Base-by-base conservation (phyloP, 768 basidiomycete genomes). In the Lenzites betulinus region DNA sequence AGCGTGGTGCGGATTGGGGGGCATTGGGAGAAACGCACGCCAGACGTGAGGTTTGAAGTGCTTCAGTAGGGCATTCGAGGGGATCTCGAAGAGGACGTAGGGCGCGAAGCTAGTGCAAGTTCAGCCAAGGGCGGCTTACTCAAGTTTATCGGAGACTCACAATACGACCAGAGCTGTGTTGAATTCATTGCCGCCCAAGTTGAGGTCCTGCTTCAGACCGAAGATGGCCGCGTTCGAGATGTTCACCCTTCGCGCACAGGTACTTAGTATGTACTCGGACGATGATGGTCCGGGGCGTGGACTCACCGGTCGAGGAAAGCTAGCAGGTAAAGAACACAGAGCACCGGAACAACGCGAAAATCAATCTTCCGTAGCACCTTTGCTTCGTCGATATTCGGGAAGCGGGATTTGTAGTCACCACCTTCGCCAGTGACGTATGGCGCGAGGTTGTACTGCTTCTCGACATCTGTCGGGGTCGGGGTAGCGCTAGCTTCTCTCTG, bases 241-340 rank as follows among this genome's bases (percentile, higher is more conserved):
- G 55, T 73, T 73, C n/a, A 73, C 72, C 1, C 71, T 16, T 35
- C 12, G 43, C 20, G 33, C 30, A 11, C 6, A 33, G 30, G 11
- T 5, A 33, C 30, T 39, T 15, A 51, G 36, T 26, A 49, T 23
- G 47, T 18, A 23, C 18, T 11, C 4, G 12, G 20, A 48, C 15
- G n/a, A 11, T 7, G 25, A 22, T 28, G 43, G 4, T 28, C 13
- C 33, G 38, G 18, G 48, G 25, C 12, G 51, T 22, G 11, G 1
- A 57, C 68, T 42, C 36, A 70, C 70, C 69, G 66, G 50, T 74
- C 74, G 18, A 81, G 71, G 71, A 80, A 80, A 18, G 77, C 76
- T 13, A 81, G 69, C 9, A 79, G 68, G 65, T 78, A 78, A 25
- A 82, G 71, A 4, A 79, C 62, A 36, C 74, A 73, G 16, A 82